Conservation (phyloP, 306 rosid genomes). For the Pyrus bretschneideri region DNA sequence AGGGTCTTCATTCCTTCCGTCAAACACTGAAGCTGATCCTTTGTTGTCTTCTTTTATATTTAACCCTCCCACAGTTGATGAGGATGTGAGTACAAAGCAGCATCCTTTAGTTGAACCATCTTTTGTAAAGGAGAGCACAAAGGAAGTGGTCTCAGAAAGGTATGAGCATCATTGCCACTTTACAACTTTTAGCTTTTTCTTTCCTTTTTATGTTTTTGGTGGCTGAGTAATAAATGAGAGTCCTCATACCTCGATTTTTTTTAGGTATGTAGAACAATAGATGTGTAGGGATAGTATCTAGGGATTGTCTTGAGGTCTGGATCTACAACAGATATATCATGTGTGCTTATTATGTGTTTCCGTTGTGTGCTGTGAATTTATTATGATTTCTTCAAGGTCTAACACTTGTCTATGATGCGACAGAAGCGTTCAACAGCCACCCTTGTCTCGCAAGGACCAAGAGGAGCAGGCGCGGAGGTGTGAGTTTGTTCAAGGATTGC, state of each 20-base stretch:
- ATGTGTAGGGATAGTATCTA: background rate
- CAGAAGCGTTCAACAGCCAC: slow-evolving; percentile 46
- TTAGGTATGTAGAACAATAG: background rate
- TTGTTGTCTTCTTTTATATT: slow-evolving; percentile 73
- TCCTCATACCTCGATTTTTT: background rate
- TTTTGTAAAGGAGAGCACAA: slow-evolving; percentile 38
- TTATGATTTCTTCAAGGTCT: background rate
- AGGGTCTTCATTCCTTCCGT: slow-evolving; percentile 55
- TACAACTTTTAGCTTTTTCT: too few relatives aligned
- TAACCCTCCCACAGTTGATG: slow-evolving; percentile 42
- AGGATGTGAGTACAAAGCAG: slow-evolving; percentile 29
- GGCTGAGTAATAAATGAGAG: background rate
- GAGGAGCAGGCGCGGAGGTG: slow-evolving; percentile 65
- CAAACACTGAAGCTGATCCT: slow-evolving; percentile 73
- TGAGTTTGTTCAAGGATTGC: slow-evolving; percentile 70
- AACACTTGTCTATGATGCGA: slow-evolving; percentile 5
- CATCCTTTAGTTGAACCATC: slow-evolving; percentile 36
- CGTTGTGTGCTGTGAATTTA: background rate
- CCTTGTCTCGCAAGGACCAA: slow-evolving; percentile 50
- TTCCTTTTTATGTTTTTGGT: background rate
- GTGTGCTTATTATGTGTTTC: background rate
- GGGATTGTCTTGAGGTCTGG: background rate
- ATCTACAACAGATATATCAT: background rate
- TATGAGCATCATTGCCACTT: background rate
- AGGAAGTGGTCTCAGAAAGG: slow-evolving; percentile 42